Evolutionary conservation across 139 green algal species (phyloP), one percentile per base, ranked within the genome.

Genomic region (Auxenochlorella protothecoides): DNA sequence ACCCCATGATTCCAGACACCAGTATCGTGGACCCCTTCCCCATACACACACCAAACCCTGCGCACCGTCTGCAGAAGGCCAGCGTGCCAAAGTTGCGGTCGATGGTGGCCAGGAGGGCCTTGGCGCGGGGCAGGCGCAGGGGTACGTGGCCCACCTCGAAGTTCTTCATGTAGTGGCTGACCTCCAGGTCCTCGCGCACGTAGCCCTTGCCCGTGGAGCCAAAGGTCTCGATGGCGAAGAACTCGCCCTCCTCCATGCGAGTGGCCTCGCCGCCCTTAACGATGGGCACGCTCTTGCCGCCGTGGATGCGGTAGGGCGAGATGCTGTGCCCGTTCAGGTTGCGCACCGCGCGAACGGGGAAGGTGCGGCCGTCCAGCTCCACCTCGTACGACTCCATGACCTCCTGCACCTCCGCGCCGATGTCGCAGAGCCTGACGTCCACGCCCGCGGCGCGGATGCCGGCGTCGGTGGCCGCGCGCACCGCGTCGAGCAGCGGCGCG

Each of bases 151-250:
- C 91, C 44, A 87, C 88, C 44, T 95, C 84, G 79, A 93, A 96
- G 80, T 97, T 93, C 87, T 98, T 98, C 92, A 97, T 97, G 88
- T 99, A 99, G 85, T 99, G 95, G 71, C 74, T 89, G 84, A 89
- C 95, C 85, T 99, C 95, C 68, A 98, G 83, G 82, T 98, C 95
- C 76, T 98, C 93, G n/a, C 85, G 82, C 74, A 98, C 93, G 65
- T 92, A 96, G 27, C 91, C 91, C 73, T 89, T 91, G 76, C 90
- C 91, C 5, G 92, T 98, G 77, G 80, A 92, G 15, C 95, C 95
- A 78, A 99, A 99, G 0, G 95, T 99, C 84, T 99, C 95, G 71
- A 99, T 99, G 66, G 95, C 95, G 70, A 91, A 99, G 79, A 98
- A 97, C 85, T 99, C 95, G 54, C 95, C 94, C 78, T 99, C 95